A percentile compares a stretch with the other conserved stretches of the same genome.
Evolutionary conservation across 306 rosid species (phyloP).

Genomic region (Medicago lupulina): DNA sequence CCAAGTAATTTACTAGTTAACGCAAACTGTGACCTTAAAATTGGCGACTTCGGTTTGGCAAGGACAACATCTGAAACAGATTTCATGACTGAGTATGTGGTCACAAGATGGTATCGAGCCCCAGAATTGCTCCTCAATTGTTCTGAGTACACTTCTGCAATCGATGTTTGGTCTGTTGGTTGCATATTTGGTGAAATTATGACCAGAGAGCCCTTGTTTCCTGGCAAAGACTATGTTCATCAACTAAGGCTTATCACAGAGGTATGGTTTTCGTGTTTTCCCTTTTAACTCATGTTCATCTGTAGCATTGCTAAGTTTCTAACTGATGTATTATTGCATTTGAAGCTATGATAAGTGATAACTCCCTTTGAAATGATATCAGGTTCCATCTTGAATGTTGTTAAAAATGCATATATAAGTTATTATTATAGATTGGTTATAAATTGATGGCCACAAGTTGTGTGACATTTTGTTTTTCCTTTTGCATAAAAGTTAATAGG

Average conservation of each 20-base stretch:
- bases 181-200: slow-evolving; percentile 86
- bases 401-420: slow-evolving; percentile 27
- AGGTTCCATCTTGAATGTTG: slow-evolving; percentile 18
- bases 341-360: slow-evolving; percentile 29
- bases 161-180: slow-evolving; percentile 93
- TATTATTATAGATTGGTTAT: slow-evolving; percentile 22
- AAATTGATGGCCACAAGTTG: slow-evolving; percentile 31
- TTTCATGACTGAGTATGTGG: slow-evolving; percentile 59
- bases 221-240: slow-evolving; percentile 73
- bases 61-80: slow-evolving; percentile 62
- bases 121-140: slow-evolving; percentile 72
- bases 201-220: slow-evolving; percentile 85
- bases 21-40: slow-evolving; percentile 58
- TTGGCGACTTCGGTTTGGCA: slow-evolving; percentile 94
- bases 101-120: slow-evolving; percentile 56
- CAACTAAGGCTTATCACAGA: slow-evolving; percentile 47
- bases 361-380: slow-evolving; percentile 12
- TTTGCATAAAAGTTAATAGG: slow-evolving; percentile 78
- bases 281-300: slow-evolving; percentile 26
- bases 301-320: slow-evolving; percentile 14
- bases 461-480: slow-evolving; percentile 46
- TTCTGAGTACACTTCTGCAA: slow-evolving; percentile 87
- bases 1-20: slow-evolving; percentile 93
- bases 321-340: slow-evolving; percentile 22
- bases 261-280: slow-evolving; percentile 38